A percentile compares a stretch with the other conserved stretches of the same genome.
phyloP scores from a whole-genome alignment of 495 filamentous ascomycete species.

The Aspergillus sparsus region DNA sequence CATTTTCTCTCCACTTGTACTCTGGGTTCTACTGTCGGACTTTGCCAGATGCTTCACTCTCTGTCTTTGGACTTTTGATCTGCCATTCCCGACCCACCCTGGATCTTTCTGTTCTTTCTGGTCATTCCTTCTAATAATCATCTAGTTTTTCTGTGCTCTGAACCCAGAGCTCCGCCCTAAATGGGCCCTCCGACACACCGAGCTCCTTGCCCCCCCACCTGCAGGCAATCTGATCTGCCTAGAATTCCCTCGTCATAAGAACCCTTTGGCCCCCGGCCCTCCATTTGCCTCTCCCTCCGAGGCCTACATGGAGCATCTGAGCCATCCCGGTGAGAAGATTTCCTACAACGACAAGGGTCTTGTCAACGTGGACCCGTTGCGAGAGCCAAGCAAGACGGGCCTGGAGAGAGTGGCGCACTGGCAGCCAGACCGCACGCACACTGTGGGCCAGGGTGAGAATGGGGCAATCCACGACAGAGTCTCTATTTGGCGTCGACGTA shows the following conservation, averaged over 20 bases:
- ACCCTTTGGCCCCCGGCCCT: conserved; percentile 62
- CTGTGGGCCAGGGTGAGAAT: conserved; percentile 48
- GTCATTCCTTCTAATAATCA: conserved; percentile 15
- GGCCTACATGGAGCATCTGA: conserved; percentile 67
- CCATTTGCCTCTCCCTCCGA: conserved; percentile 64
- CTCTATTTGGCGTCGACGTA: conserved; percentile 27
- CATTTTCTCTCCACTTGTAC: conserved; percentile 13
- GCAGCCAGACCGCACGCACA: conserved; percentile 69
- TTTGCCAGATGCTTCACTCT: conserved; percentile 19
- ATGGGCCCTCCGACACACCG: conserved; percentile 68
- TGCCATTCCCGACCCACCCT: conserved; percentile 15
- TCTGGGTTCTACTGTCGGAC: conserved; percentile 7
- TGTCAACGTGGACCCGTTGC: conserved; percentile 48
- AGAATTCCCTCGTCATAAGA: conserved; percentile 77
- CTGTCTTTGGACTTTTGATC: conserved; percentile 16
- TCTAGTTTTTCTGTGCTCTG: conserved; percentile 80
- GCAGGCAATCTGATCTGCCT: conserved; percentile 71
- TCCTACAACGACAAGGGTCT: conserved; percentile 58
- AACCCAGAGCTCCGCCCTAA: conserved; percentile 59
- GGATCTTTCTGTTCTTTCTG: background rate
- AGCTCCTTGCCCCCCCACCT: conserved; percentile 59
- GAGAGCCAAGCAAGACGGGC: conserved; percentile 40
- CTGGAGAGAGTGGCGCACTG: conserved; percentile 63
- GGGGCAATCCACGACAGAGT: conserved; percentile 23
- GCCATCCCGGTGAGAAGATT: conserved; percentile 64